These are phyloP conservation scores for Lindgomyces ingoldianus DNA, from an alignment of 495 filamentous ascomycete genomes.

Conservation along the genomic window DNA sequence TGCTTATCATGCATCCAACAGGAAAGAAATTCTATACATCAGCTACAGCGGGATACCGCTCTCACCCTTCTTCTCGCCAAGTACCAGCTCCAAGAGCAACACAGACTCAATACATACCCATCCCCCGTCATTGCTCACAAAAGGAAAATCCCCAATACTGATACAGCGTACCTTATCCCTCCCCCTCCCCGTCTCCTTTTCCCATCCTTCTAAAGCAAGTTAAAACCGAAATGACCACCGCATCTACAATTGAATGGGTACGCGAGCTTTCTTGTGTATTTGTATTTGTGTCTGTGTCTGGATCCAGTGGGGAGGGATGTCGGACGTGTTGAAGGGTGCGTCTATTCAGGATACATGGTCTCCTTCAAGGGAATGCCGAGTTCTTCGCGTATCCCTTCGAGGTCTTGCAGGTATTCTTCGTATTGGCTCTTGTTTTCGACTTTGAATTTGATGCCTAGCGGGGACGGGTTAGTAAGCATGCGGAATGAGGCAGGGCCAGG, in stretches of 20 bases:
- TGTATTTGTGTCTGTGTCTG: no score
- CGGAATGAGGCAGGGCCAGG: background rate
- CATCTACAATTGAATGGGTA: background rate
- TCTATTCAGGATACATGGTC: conserved; percentile 82
- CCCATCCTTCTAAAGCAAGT: background rate
- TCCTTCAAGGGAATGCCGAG: conserved; percentile 89
- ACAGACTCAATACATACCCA: background rate
- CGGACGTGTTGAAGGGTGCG: background rate
- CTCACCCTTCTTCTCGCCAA: background rate
- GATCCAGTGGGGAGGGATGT: background rate
- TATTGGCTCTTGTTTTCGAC: conserved; percentile 98
- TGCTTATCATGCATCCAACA: background rate
- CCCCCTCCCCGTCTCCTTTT: background rate
- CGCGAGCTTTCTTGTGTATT: background rate
- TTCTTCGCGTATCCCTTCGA: conserved; percentile 90
- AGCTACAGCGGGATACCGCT: conserved; percentile 28
- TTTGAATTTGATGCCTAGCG: conserved; percentile 97
- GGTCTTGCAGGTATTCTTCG: conserved; percentile 92
- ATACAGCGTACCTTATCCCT: background rate
- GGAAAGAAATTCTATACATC: conserved; percentile 28
- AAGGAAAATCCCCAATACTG: conserved; percentile 7
- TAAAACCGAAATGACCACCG: background rate
- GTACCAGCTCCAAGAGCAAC: background rate
- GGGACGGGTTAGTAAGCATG: conserved; percentile 18
- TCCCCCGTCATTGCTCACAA: background rate